Evolutionary conservation across 257 asterid species (phyloP).

Genomic region (Marsdenia floribunda): DNA sequence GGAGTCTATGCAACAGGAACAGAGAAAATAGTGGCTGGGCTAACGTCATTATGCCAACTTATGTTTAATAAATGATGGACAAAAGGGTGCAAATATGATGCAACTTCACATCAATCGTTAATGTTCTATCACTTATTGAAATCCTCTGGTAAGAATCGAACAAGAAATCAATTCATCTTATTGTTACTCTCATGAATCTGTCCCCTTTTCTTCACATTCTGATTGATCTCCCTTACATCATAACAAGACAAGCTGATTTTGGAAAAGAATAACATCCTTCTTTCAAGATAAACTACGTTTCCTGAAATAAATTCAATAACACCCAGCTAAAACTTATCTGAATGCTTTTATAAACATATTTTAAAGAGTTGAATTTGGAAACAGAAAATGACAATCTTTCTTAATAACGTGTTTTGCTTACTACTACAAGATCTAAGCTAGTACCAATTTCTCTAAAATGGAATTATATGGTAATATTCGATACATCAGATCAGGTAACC

Average conservation of each 20-base stretch:
- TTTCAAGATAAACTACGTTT: neutral
- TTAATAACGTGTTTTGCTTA: neutral
- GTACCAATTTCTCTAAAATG: neutral
- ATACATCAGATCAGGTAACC: neutral
- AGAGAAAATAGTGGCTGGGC: neutral
- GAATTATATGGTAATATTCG: neutral
- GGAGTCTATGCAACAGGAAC: neutral
- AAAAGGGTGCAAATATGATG: neutral
- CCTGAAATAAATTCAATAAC: neutral
- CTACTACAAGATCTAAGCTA: neutral
- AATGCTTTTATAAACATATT: neutral
- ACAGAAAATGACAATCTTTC: neutral
- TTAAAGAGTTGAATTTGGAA: neutral
- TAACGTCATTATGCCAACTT: neutral
- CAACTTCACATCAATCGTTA: neutral
- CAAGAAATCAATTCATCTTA: neutral
- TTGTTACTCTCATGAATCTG: neutral
- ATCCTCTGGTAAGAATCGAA: neutral
- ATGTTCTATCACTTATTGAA: neutral
- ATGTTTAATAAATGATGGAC: neutral
- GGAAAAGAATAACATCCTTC: neutral
- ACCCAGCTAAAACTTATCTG: neutral
- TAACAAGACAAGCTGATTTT: neutral
- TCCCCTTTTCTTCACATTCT: neutral
- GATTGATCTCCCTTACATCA: neutral